A percentile compares a stretch with the other conserved stretches of the same genome.
These are phyloP conservation scores for Talaromyces proteolyticus DNA, from an alignment of 495 filamentous ascomycete genomes.

Conservation along the genomic window DNA sequence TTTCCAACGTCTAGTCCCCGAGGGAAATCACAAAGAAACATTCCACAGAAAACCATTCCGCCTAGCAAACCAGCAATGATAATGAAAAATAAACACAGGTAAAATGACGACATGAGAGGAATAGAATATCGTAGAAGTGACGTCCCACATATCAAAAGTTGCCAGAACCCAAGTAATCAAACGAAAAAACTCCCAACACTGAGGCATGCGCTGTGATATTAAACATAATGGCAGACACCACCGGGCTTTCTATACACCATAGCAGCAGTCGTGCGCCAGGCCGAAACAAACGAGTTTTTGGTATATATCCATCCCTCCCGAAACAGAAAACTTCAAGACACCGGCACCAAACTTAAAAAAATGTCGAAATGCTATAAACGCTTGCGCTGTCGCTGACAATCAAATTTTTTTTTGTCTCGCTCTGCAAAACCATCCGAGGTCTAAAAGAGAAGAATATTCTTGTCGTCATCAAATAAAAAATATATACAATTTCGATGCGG, in stretches of 20 bases:
- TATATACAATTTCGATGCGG: slow-evolving; percentile 6
- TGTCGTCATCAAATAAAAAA: slow-evolving; percentile 3
- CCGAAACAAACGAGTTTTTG: slow-evolving; percentile 6
- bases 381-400: slow-evolving; percentile 7
- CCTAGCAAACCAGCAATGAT: slow-evolving; percentile 19
- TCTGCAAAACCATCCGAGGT: slow-evolving; percentile 1
- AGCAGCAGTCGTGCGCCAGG: slow-evolving; percentile 17
- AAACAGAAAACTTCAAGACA: slow-evolving; percentile 1
- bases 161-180: background rate
- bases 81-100: slow-evolving; percentile 16
- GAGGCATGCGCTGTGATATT: slow-evolving; percentile 14
- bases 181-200: slow-evolving; percentile 4
- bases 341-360: background rate
- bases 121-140: slow-evolving; percentile 15
- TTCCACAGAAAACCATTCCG: slow-evolving; percentile 29
- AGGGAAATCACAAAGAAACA: slow-evolving; percentile 18
- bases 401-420: background rate
- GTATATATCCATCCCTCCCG: slow-evolving; percentile 5
- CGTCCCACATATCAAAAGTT: background rate
- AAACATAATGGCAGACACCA: slow-evolving; percentile 23
- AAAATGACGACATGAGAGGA: slow-evolving; percentile 14
- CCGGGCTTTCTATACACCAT: slow-evolving; percentile 44
- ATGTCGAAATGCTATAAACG: slow-evolving; percentile 1
- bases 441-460: slow-evolving; percentile 3
- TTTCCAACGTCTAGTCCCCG: slow-evolving; percentile 48